These are phyloP conservation scores for Parasitella parasitica DNA, from an alignment of 371 early-diverging fungal species.

Conservation along the genomic window DNA sequence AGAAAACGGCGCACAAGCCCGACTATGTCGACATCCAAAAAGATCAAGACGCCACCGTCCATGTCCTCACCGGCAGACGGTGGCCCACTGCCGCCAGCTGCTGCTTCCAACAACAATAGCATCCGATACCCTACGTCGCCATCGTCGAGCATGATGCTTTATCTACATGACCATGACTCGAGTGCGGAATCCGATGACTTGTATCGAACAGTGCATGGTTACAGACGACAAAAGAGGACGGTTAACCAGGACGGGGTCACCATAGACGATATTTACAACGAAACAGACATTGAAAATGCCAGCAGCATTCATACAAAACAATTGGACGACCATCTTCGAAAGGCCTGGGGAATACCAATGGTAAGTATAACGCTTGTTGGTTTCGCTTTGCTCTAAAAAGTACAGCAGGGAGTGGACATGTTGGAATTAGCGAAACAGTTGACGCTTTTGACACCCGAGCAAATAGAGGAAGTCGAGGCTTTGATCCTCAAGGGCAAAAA, in stretches of 20 bases:
- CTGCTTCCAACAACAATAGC: neutral
- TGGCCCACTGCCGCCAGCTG: constrained; percentile 19
- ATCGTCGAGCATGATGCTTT: neutral
- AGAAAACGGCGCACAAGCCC: constrained; percentile 29
- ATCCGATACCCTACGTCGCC: constrained; percentile 15
- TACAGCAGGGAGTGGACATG: constrained; percentile 37
- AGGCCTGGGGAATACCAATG: constrained; percentile 46
- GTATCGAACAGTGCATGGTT: constrained; percentile 1
- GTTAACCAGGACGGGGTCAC: constrained; percentile 1
- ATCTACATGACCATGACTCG: neutral
- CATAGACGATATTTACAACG: constrained; percentile 37
- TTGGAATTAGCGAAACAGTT: constrained; percentile 38
- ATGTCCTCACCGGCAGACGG: constrained; percentile 10
- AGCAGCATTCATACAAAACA: constrained; percentile 34
- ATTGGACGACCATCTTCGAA: constrained; percentile 24
- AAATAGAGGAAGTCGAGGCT: constrained; percentile 28
- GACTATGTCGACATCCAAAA: neutral
- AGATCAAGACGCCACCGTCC: constrained; percentile 14
- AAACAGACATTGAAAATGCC: constrained; percentile 33
- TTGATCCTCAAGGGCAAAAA: constrained; percentile 28
- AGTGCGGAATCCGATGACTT: constrained; percentile 3
- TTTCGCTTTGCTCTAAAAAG: neutral
- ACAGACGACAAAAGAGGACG: neutral
- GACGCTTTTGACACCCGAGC: constrained; percentile 22
- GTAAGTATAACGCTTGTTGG: constrained; percentile 11